Evolutionary conservation across 441 rosid species (phyloP), one percentile per base, ranked within the genome.

Genomic region (Croton laevigatus): DNA sequence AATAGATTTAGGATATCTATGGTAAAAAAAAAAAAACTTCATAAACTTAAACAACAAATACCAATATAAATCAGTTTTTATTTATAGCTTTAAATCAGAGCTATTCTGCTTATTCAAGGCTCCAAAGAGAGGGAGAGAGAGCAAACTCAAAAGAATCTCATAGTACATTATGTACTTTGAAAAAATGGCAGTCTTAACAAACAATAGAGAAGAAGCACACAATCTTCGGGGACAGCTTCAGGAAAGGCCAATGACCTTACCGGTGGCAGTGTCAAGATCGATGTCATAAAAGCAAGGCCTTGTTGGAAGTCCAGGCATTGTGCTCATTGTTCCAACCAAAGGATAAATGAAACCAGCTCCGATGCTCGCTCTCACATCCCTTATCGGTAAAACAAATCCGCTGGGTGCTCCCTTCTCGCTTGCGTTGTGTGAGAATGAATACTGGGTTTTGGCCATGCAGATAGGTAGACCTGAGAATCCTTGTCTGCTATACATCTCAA

Each of bases 241-340:
- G 16, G 97, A 91, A 53, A 94, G 97, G 36, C 98, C 98, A 54
- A 86, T 76, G 65, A 94, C 96, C 78, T 84, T 94, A 58, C 97
- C 96, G 0, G 96, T 90, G 67, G 76, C 80, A 4, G 91, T 87
- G 81, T 91, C 88, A 0, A 90, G 80, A 74, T 91, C 97, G 46
- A 91, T 94, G 69, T 89, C 98, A 12, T 90, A 94, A 78, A 94
- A 94, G 82, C 97, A 90, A 44, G 99, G 99, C 77, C 99, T 85
- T 55, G 99, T 92, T 2, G 97, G 98, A 65, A 94, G 96, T 71
- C 99, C 98, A 8, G 97, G 99, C 99, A 94, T 92, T 12, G 98
- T 92, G 73, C 98, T 90, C 94, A 91, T 89, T 3, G 97, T 92
- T 66, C 97, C 99, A 6, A 94, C 99, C 53, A 90, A 55, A 48